These are phyloP conservation scores for Coprinopsis sp. DNA, from an alignment of 768 basidiomycete genomes.

Conservation along the genomic window DNA sequence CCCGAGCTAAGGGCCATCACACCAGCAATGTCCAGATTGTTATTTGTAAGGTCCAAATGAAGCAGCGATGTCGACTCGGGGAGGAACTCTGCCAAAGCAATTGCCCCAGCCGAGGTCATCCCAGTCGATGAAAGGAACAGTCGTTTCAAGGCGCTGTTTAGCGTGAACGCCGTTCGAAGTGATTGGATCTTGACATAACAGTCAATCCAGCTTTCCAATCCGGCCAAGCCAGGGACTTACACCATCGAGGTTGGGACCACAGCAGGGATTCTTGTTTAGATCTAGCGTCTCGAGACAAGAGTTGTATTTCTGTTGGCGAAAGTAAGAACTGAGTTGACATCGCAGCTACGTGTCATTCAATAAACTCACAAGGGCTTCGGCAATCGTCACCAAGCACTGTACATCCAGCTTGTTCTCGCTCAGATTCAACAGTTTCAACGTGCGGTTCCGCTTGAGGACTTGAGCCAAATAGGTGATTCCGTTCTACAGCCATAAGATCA, in stretches of 20 bases:
- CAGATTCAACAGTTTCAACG: constrained; percentile 89
- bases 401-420: constrained; percentile 93
- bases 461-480: constrained; percentile 91
- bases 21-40: constrained; percentile 81
- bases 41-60: constrained; percentile 87
- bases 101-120: constrained; percentile 80
- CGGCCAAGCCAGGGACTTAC: constrained; percentile 41
- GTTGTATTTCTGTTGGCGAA: constrained; percentile 80
- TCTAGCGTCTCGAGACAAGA: constrained; percentile 90
- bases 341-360: background rate
- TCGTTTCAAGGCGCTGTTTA: constrained; percentile 88
- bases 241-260: constrained; percentile 86
- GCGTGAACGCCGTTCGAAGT: constrained; percentile 86
- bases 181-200: constrained; percentile 62
- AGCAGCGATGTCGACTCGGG: constrained; percentile 84
- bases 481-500: constrained; percentile 32
- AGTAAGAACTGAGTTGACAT: background rate
- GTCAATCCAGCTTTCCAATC: background rate
- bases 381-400: constrained; percentile 69
- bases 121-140: constrained; percentile 84
- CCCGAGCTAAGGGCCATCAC: constrained; percentile 90
- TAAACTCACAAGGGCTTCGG: constrained; percentile 77
- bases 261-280: constrained; percentile 89
- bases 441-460: constrained; percentile 93
- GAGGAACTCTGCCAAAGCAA: constrained; percentile 93